phyloP scores from a whole-genome alignment of 202 grass and related monocot genomes.

The Dendrocalamus latiflorus region DNA sequence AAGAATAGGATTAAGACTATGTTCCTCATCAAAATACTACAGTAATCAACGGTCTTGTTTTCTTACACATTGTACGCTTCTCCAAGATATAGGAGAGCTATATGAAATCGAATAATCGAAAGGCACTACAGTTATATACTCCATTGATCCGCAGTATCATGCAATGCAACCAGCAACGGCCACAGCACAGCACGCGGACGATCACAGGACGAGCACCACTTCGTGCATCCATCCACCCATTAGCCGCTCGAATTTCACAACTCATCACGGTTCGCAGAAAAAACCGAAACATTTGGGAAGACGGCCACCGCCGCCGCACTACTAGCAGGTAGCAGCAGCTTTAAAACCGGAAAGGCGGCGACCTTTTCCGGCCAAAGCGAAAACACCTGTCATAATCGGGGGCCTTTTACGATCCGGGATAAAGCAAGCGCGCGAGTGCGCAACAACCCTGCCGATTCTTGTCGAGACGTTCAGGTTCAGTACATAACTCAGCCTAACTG shows the following conservation, averaged over 20 bases:
- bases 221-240: background rate
- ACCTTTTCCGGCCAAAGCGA: conserved; percentile 17
- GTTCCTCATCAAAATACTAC: background rate
- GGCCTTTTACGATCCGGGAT: background rate
- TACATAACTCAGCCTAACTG: background rate
- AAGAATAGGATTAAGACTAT: background rate
- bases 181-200: background rate
- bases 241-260: background rate
- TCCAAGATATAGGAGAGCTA: background rate
- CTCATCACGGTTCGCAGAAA: conserved; percentile 4
- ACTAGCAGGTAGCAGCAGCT: too few species aligned
- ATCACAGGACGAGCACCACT: background rate
- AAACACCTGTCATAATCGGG: conserved; percentile 16
- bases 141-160: background rate
- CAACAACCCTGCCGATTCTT: background rate
- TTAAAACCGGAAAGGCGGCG: conserved; percentile 25
- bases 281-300: background rate
- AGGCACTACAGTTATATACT: background rate
- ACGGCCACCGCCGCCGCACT: background rate
- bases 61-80: background rate
- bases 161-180: background rate
- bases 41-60: background rate
- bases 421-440: conserved; percentile 8
- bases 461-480: background rate
- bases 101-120: background rate